Evolutionary conservation across 805 yeast genomes (phyloP).

Genomic region (Candida argentea): DNA sequence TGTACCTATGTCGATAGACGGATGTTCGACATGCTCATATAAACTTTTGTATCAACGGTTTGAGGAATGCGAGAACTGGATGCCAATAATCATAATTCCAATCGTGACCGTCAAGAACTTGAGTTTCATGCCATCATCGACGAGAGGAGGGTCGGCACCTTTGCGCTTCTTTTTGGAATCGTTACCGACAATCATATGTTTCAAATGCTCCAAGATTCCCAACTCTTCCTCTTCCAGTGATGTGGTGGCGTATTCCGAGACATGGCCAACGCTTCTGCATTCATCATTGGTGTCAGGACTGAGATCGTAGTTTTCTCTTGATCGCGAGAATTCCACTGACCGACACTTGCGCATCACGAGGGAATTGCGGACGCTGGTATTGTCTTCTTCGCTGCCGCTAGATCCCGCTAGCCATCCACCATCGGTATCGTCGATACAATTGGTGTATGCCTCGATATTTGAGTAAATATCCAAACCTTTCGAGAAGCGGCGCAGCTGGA

Average conservation of each 20-base stretch:
- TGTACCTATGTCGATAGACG: too few relatives aligned
- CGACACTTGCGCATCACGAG: slow-evolving; percentile 22
- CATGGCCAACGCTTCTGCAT: slow-evolving; percentile 7
- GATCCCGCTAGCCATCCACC: too few relatives aligned
- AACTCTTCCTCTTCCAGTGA: slow-evolving; percentile 14
- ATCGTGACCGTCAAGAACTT: slow-evolving; percentile 33
- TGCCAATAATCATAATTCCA: slow-evolving; percentile 31
- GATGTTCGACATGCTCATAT: too few relatives aligned
- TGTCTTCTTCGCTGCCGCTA: too few relatives aligned
- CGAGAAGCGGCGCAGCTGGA: slow-evolving; percentile 16
- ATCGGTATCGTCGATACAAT: slow-evolving; percentile 8
- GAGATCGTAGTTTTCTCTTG: slow-evolving; percentile 4
- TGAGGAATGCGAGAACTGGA: slow-evolving; percentile 25
- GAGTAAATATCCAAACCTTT: slow-evolving; percentile 17
- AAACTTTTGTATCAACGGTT: too few relatives aligned
- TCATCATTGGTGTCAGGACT: slow-evolving; percentile 7
- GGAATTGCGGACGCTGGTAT: slow-evolving; percentile 5
- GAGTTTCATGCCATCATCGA: slow-evolving; percentile 31
- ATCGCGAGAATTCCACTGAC: slow-evolving; percentile 21
- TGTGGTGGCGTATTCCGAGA: slow-evolving; percentile 4
- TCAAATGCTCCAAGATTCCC: slow-evolving; percentile 26
- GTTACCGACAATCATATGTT: slow-evolving; percentile 21
- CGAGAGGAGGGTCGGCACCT: slow-evolving; percentile 15
- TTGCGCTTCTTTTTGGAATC: slow-evolving; percentile 5
- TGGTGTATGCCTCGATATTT: slow-evolving; percentile 13